Evolutionary conservation across 441 rosid species (phyloP).

Genomic region (Heliophila coronopifolia): DNA sequence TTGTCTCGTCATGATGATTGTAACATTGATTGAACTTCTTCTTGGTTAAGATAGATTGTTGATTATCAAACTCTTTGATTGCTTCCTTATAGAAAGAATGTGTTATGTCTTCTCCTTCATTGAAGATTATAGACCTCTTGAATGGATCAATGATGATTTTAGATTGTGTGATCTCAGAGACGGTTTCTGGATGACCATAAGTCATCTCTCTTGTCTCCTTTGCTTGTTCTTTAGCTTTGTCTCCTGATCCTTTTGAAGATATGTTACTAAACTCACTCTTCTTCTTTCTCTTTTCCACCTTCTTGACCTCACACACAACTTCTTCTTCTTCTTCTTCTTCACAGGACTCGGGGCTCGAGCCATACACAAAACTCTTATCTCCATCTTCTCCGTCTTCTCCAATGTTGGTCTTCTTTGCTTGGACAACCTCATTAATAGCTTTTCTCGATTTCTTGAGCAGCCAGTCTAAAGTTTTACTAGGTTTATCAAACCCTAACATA

Average conservation of each 20-base stretch:
- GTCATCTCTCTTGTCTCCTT: slow-evolving; percentile 40
- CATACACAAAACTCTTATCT: slow-evolving; percentile 18
- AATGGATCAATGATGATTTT: slow-evolving; percentile 23
- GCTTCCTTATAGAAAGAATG: slow-evolving; percentile 25
- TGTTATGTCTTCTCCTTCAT: slow-evolving; percentile 22
- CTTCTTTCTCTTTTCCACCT: slow-evolving; percentile 24
- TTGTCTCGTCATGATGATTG: slow-evolving; percentile 33
- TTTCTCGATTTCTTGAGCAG: slow-evolving; percentile 50
- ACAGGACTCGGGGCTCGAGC: slow-evolving; percentile 5
- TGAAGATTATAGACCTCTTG: slow-evolving; percentile 24
- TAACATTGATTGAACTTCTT: slow-evolving; percentile 26
- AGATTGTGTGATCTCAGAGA: slow-evolving; percentile 27
- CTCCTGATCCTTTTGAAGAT: slow-evolving; percentile 38
- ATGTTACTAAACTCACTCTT: slow-evolving; percentile 22
- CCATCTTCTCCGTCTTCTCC: slow-evolving; percentile 24
- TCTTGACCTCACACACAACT: slow-evolving; percentile 2
- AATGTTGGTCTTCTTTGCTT: slow-evolving; percentile 18
- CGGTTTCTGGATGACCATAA: slow-evolving; percentile 21
- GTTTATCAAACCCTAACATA: slow-evolving; percentile 67
- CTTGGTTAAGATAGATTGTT: slow-evolving; percentile 28
- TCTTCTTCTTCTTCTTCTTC: slow-evolving; percentile 3
- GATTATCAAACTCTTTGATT: slow-evolving; percentile 17
- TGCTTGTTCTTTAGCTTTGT: slow-evolving; percentile 54
- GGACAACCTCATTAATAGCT: slow-evolving; percentile 45
- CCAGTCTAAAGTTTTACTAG: slow-evolving; percentile 79